Conservation (phyloP, 78 protist genomes). For the Protostelium mycophagum region DNA sequence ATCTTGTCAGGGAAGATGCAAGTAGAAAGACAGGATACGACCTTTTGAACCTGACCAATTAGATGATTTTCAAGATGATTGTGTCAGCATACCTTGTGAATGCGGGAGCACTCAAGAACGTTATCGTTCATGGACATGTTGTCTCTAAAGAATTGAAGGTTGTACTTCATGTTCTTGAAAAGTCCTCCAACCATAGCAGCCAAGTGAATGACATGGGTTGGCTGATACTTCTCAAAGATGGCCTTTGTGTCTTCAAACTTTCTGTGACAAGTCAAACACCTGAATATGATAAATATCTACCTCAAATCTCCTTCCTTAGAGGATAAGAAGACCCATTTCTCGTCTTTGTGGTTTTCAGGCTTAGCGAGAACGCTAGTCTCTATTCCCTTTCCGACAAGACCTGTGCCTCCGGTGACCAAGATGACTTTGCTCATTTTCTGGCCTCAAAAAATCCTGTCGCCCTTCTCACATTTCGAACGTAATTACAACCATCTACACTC, state of each 20-base stretch:
- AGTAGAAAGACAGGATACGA: slow-evolving; percentile 84
- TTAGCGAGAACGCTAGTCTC: slow-evolving; percentile 9
- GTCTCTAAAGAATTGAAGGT: slow-evolving; percentile 67
- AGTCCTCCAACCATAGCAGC: slow-evolving; percentile 92
- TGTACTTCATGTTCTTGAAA: slow-evolving; percentile 78
- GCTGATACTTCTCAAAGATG: slow-evolving; percentile 66
- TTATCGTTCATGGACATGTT: slow-evolving; percentile 83
- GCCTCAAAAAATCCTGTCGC: too few relatives aligned
- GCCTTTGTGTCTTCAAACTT: slow-evolving; percentile 23
- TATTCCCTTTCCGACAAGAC: slow-evolving; percentile 86
- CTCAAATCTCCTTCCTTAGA: slow-evolving; percentile 72
- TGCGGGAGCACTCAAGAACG: slow-evolving; percentile 51
- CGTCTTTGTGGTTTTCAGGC: slow-evolving; percentile 3
- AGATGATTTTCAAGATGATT: neutral
- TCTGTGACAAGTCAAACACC: neutral
- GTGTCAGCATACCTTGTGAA: slow-evolving; percentile 16
- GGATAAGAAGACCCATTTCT: slow-evolving; percentile 73
- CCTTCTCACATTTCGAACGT: too few relatives aligned
- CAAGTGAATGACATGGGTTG: slow-evolving; percentile 92
- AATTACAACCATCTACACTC: too few relatives aligned
- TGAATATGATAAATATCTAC: neutral
- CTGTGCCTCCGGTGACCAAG: slow-evolving; percentile 90
- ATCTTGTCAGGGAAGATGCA: slow-evolving; percentile 96
- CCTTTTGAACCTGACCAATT: slow-evolving; percentile 35
- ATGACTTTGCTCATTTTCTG: slow-evolving; percentile 23